Evolutionary conservation across 768 basidiomycete genomes (phyloP).

Genomic region (Grammothele lineata): DNA sequence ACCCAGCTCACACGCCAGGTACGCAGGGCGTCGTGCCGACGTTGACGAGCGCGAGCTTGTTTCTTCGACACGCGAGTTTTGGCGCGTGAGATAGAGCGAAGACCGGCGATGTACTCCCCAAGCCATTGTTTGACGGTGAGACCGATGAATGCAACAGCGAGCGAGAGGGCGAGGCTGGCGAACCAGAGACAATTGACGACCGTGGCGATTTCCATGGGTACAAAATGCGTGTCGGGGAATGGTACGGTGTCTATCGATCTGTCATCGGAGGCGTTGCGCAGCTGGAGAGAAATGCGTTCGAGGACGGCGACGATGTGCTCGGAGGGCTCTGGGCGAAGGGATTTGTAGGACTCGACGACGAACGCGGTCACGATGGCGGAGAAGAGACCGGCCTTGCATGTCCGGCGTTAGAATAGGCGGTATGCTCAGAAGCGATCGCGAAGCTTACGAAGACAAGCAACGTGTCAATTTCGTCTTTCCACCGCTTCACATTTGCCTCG

Average conservation of each 20-base stretch:
- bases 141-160: no score
- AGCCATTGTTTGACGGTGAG: no score
- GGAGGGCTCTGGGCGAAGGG: not conserved
- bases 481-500: not conserved
- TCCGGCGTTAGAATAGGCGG: not conserved
- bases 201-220: no score
- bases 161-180: no score
- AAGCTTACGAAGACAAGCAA: slow-evolving; percentile 1
- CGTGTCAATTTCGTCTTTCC: no score
- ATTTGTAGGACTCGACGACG: slow-evolving; percentile 1
- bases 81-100: slow-evolving; percentile 1
- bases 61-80: slow-evolving; percentile 16
- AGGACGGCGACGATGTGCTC: not conserved
- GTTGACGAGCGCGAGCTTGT: slow-evolving; percentile 17
- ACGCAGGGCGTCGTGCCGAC: slow-evolving; percentile 17
- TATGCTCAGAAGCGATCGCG: not conserved
- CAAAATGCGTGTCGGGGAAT: not conserved
- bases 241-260: no score
- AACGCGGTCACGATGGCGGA: slow-evolving; percentile 7
- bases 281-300: not conserved
- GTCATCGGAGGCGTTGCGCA: not conserved
- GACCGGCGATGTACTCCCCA: slow-evolving; percentile 12
- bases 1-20: slow-evolving; percentile 17
- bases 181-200: no score
- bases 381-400: slow-evolving; percentile 8